These are phyloP conservation scores for Salvia hispanica DNA, from an alignment of 257 asterid genomes.

Conservation along the genomic window DNA sequence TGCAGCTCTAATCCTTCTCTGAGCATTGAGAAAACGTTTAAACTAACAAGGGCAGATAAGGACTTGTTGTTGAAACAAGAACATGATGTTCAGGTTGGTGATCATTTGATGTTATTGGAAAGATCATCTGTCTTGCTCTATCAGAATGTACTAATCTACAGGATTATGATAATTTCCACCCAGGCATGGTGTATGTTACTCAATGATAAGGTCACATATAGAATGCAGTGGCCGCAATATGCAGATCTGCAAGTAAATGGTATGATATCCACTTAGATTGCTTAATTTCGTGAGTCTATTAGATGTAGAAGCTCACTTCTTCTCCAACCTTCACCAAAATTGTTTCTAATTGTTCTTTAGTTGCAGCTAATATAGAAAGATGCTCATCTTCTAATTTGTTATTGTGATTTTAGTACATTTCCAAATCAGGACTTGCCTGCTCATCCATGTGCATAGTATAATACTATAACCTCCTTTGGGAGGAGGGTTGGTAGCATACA, in stretches of 20 bases:
- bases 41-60: conserved; percentile 79
- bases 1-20: conserved; percentile 79
- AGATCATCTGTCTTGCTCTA: neutral
- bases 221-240: conserved; percentile 99
- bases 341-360: neutral
- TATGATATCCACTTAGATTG: conserved; percentile 45
- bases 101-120: conserved; percentile 21
- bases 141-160: conserved; percentile 13
- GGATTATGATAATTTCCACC: conserved; percentile 4
- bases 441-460: conserved; percentile 17
- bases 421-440: neutral
- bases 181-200: conserved; percentile 99
- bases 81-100: conserved; percentile 87
- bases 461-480: neutral
- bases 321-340: conserved; percentile 6
- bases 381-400: conserved; percentile 8
- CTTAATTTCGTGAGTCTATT: conserved; percentile 2
- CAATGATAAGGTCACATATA: conserved; percentile 91
- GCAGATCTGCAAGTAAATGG: conserved; percentile 96
- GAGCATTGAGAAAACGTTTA: conserved; percentile 91
- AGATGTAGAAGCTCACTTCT: neutral
- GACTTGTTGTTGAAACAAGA: conserved; percentile 83
- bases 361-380: conserved; percentile 20
- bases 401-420: conserved; percentile 16
- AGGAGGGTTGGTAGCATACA: neutral